A percentile compares a stretch with the other conserved stretches of the same genome.
Evolutionary conservation across 1,284 basidiomycete species (phyloP).

Genomic region (Bondarzewia mesenterica): DNA sequence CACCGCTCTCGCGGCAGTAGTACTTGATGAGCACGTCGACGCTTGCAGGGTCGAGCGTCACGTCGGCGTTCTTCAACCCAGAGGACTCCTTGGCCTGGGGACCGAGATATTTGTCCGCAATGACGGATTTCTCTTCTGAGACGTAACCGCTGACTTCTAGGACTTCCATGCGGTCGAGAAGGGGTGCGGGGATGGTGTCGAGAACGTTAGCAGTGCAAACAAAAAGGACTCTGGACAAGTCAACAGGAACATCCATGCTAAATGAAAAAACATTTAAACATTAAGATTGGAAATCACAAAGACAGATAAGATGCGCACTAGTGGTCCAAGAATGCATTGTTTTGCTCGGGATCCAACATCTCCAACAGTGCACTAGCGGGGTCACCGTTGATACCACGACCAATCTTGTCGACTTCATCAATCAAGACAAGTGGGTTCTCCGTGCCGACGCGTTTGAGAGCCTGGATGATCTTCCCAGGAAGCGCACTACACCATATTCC

Average conservation of each 20-base stretch:
- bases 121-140: conserved; percentile 91
- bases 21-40: conserved; percentile 93
- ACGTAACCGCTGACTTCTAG: conserved; percentile 97
- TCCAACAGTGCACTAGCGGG: conserved; percentile 91
- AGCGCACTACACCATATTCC: conserved; percentile 61
- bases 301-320: conserved; percentile 53
- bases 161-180: conserved; percentile 97
- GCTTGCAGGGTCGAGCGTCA: conserved; percentile 68
- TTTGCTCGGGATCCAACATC: conserved; percentile 99
- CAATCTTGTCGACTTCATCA: conserved; percentile 99
- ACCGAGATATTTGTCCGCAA: conserved; percentile 86
- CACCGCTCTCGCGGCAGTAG: conserved; percentile 96
- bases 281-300: not conserved
- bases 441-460: conserved; percentile 92
- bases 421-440: conserved; percentile 97
- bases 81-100: conserved; percentile 93
- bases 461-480: conserved; percentile 97
- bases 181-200: conserved; percentile 93
- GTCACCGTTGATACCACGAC: conserved; percentile 93
- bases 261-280: not conserved
- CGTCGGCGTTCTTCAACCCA: conserved; percentile 81
- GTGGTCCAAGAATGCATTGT: conserved; percentile 92
- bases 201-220: conserved; percentile 96
- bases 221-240: conserved; percentile 93
- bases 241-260: conserved; percentile 95